Base-by-base conservation (phyloP, 495 filamentous ascomycete genomes). In the Cercophora newfieldiana region DNA sequence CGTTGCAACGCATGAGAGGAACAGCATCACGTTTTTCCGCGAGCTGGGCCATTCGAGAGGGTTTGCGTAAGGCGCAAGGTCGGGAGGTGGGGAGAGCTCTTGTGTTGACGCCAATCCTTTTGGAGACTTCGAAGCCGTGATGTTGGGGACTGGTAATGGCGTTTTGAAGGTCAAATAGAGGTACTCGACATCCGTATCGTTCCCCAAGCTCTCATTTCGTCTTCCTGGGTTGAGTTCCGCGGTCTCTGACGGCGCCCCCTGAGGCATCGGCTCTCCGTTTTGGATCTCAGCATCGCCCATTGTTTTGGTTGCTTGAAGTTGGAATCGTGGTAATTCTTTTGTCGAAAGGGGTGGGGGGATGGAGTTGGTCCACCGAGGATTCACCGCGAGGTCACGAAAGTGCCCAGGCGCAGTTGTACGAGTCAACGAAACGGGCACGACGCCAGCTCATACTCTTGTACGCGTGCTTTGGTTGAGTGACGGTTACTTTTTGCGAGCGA, bases 81-180 rank as follows among this genome's bases (percentile, higher is more conserved):
- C 81, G 6, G 92, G 92, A 54, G 81, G 75, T 24, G 85, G 83
- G 3, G 84, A 80, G 12, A 84, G 71, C n/a, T 12, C n/a, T 48
- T 65, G 22, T 22, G 7, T 30, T 58, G 31, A 47, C 28, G 30
- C 30, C 24, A 64, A 57, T 21, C 59, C 3, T 31, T 21, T 70
- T 0, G 70, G 66, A 3, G 73, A 67, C 19, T 78, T 72, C 21
- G 75, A 60, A 3, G 78, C 70, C 25, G 83, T 80, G 16, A 74
- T 73, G 49, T 82, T 81, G 6, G 90, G 88, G 14, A 75, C 73
- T 1, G 91, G 90, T 1, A 93, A 72, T 10, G 80, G 71, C 6
- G 90, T 94, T 22, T 89, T 83, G 63, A 92, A 89, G 30, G 88
- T 91, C 18, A 96, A 81, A 71, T 94, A 94, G 28, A 87, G 83